Conservation (phyloP, 2,329 filamentous ascomycete species). For the Colletotrichum orchidophilum region DNA sequence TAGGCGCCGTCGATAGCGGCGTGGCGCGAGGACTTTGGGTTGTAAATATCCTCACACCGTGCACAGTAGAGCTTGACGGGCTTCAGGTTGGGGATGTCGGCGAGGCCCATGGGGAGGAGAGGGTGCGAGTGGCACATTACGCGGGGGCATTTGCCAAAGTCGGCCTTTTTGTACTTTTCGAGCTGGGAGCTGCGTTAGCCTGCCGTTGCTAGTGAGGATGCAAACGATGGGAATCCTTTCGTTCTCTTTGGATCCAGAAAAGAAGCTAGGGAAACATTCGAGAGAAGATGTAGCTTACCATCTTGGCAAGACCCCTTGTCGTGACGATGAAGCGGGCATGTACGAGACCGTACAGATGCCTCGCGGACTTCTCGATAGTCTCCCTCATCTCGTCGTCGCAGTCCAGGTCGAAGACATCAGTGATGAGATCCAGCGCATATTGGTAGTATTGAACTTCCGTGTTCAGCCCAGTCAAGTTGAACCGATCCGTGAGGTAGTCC, state of each 20-base stretch:
- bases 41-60: slow-evolving; percentile 98
- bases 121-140: slow-evolving; percentile 95
- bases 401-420: slow-evolving; percentile 97
- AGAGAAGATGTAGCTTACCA: slow-evolving; percentile 68
- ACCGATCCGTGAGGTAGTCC: slow-evolving; percentile 96
- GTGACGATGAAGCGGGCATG: slow-evolving; percentile 98
- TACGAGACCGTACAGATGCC: slow-evolving; percentile 94
- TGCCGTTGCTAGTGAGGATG: background rate
- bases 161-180: slow-evolving; percentile 98
- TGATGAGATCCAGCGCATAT: slow-evolving; percentile 96
- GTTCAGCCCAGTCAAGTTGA: slow-evolving; percentile 97
- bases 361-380: slow-evolving; percentile 95
- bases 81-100: slow-evolving; percentile 86
- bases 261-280: background rate
- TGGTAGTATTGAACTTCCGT: slow-evolving; percentile 99
- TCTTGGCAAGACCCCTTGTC: slow-evolving; percentile 91
- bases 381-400: slow-evolving; percentile 99
- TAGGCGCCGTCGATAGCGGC: slow-evolving; percentile 96
- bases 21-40: slow-evolving; percentile 96
- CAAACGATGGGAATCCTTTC: background rate
- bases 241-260: background rate
- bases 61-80: slow-evolving; percentile 97
- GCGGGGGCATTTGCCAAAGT: slow-evolving; percentile 97
- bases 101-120: slow-evolving; percentile 92
- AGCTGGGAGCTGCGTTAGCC: slow-evolving; percentile 64